Conservation (phyloP, 2,329 filamentous ascomycete genomes). For the Boeremia lycopersici region DNA sequence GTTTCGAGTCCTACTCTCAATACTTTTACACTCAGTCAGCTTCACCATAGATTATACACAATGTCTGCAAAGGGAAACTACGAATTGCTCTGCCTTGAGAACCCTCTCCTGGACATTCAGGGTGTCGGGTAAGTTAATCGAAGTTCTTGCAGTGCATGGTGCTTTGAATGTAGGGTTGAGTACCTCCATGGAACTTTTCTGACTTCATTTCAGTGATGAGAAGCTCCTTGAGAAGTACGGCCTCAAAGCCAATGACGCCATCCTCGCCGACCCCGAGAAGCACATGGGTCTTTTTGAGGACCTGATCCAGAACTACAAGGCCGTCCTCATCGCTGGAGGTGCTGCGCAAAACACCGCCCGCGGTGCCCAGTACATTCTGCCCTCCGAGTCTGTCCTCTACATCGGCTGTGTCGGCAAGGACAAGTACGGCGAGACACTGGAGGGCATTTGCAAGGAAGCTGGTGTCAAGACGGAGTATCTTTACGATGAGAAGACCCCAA, state of each 20-base stretch:
- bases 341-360: conserved; percentile 97
- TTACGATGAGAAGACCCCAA: conserved; percentile 81
- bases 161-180: conserved; percentile 10
- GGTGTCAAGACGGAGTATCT: conserved; percentile 95
- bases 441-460: conserved; percentile 82
- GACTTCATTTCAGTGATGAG: conserved; percentile 66
- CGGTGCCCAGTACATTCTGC: conserved; percentile 93
- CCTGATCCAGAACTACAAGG: conserved; percentile 86
- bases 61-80: conserved; percentile 83
- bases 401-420: conserved; percentile 93
- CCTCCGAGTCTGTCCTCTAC: conserved; percentile 87
- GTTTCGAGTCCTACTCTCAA: conserved; percentile 26
- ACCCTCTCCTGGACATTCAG: conserved; percentile 97
- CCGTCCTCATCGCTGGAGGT: conserved; percentile 93
- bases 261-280: conserved; percentile 84
- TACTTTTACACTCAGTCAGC: conserved; percentile 22
- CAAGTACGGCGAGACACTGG: conserved; percentile 90
- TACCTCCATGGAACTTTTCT: conserved; percentile 26
- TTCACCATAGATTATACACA: conserved; percentile 35
- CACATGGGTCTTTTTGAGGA: conserved; percentile 92
- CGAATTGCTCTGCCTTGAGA: conserved; percentile 92
- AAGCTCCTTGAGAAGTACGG: conserved; percentile 89
- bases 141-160: neutral
- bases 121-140: conserved; percentile 64
- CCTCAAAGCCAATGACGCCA: conserved; percentile 95